Conservation (phyloP, 345 rosid genomes). For the Hibiscus syriacus region DNA sequence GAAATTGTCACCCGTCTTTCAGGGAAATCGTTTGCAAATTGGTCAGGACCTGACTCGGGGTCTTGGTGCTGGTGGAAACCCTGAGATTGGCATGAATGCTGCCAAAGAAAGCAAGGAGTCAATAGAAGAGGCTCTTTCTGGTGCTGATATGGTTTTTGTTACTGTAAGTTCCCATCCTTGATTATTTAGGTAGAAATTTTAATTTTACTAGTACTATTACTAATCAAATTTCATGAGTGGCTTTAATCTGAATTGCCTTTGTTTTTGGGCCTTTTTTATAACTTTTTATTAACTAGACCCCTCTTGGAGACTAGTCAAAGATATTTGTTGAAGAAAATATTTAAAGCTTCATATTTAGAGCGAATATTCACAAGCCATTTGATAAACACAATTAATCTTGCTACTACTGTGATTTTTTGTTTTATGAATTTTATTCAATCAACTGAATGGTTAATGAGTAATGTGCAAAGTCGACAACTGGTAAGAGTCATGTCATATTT, state of each 20-base stretch:
- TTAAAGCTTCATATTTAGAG: too few relatives aligned
- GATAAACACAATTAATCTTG: too few relatives aligned
- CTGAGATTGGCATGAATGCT: slow-evolving; percentile 98
- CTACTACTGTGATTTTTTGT: too few relatives aligned
- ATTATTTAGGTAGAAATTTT: not conserved
- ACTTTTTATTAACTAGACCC: too few relatives aligned
- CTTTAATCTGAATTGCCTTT: not conserved
- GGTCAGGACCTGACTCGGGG: slow-evolving; percentile 95
- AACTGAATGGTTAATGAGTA: too few relatives aligned
- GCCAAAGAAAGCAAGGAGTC: slow-evolving; percentile 85
- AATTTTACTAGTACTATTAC: not conserved
- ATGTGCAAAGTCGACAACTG: too few relatives aligned
- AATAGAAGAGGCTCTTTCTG: slow-evolving; percentile 84
- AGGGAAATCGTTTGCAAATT: slow-evolving; percentile 75
- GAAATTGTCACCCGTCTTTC: slow-evolving; percentile 82
- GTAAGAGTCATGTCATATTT: too few relatives aligned
- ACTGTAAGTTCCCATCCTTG: slow-evolving; percentile 46
- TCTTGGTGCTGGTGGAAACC: slow-evolving; percentile 98
- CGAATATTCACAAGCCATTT: too few relatives aligned
- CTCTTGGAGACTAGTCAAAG: too few relatives aligned
- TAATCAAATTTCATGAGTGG: not conserved
- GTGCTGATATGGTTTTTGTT: slow-evolving; percentile 95
- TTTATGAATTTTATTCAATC: too few relatives aligned
- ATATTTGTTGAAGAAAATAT: too few relatives aligned
- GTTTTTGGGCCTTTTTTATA: too few relatives aligned